phyloP scores from a whole-genome alignment of 2,329 filamentous ascomycete species.

The Meredithiella fracta region DNA sequence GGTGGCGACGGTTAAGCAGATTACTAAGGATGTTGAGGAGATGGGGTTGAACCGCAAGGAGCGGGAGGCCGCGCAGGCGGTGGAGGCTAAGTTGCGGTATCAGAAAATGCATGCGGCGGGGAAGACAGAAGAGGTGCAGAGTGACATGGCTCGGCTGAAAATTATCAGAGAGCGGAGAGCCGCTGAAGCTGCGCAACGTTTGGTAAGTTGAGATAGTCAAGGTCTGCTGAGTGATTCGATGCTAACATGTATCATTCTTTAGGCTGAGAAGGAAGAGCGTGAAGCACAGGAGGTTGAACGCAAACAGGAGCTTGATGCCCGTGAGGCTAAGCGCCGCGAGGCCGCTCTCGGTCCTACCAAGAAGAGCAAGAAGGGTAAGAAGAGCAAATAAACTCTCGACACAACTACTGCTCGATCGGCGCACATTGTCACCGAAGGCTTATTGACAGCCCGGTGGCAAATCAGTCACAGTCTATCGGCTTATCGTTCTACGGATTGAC shows the following conservation, averaged over 20 bases:
- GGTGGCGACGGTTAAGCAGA: constrained; percentile 30
- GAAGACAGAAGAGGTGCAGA: constrained; percentile 90
- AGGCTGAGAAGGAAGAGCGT: constrained; percentile 43
- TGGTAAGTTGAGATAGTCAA: constrained; percentile 36
- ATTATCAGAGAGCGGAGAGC: constrained; percentile 75
- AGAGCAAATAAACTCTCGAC: constrained; percentile 9
- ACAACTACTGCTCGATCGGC: neutral
- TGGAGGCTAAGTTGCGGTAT: constrained; percentile 77
- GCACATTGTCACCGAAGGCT: neutral
- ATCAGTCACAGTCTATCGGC: too few species aligned
- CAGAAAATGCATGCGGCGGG: constrained; percentile 83
- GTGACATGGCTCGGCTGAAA: constrained; percentile 68
- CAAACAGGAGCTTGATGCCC: constrained; percentile 35
- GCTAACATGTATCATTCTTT: neutral
- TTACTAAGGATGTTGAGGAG: constrained; percentile 39
- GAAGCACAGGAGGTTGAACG: constrained; percentile 34
- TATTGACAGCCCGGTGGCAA: too few species aligned
- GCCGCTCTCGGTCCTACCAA: constrained; percentile 35
- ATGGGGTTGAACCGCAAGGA: constrained; percentile 35
- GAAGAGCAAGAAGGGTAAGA: constrained; percentile 29
- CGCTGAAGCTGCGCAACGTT: constrained; percentile 65
- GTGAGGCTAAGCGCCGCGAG: constrained; percentile 39
- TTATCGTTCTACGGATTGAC: too few species aligned
- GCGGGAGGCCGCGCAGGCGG: constrained; percentile 65
- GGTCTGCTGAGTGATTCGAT: neutral